Percentiles rank a stretch among this genome's conserved stretches.
phyloP scores from a whole-genome alignment of 192 early-diverging fungal genomes.

The Gaertneriomyces semiglobifer region DNA sequence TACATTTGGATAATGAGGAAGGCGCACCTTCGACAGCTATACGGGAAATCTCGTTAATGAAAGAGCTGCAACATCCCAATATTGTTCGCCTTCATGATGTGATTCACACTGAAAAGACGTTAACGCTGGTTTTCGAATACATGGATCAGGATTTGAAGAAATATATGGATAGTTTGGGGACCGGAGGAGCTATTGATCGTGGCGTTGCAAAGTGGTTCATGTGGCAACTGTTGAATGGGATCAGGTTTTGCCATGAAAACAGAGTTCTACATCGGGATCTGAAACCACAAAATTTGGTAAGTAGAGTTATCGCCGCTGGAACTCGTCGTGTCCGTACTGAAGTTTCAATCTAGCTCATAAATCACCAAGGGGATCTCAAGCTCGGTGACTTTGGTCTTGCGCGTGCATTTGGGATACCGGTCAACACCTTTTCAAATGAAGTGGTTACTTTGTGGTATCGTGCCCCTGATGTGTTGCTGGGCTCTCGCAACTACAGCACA shows the following conservation, averaged over 20 bases:
- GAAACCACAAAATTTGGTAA: conserved; percentile 76
- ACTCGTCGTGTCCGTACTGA: conserved; percentile 47
- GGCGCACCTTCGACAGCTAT: conserved; percentile 66
- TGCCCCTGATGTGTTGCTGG: conserved; percentile 91
- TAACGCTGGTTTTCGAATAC: conserved; percentile 98
- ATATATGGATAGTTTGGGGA: conserved; percentile 85
- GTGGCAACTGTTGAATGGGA: conserved; percentile 94
- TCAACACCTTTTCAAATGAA: conserved; percentile 94
- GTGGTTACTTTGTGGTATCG: conserved; percentile 99
- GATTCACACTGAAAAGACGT: conserved; percentile 93
- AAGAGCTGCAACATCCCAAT: conserved; percentile 78
- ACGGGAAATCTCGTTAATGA: conserved; percentile 76
- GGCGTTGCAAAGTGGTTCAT: conserved; percentile 75
- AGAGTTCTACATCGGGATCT: conserved; percentile 88
- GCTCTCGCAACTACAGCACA: conserved; percentile 89
- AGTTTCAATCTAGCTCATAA: conserved; percentile 65
- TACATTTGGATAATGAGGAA: conserved; percentile 53
- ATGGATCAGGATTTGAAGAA: conserved; percentile 99
- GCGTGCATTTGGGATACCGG: conserved; percentile 93
- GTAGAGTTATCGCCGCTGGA: conserved; percentile 52
- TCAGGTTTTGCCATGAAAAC: conserved; percentile 97
- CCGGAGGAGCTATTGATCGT: conserved; percentile 61
- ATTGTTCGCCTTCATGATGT: conserved; percentile 88
- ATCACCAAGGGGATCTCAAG: conserved; percentile 61
- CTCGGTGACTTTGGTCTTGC: conserved; percentile 95